Base-by-base conservation (phyloP, 257 asterid species). In the Solanum microdontum region DNA sequence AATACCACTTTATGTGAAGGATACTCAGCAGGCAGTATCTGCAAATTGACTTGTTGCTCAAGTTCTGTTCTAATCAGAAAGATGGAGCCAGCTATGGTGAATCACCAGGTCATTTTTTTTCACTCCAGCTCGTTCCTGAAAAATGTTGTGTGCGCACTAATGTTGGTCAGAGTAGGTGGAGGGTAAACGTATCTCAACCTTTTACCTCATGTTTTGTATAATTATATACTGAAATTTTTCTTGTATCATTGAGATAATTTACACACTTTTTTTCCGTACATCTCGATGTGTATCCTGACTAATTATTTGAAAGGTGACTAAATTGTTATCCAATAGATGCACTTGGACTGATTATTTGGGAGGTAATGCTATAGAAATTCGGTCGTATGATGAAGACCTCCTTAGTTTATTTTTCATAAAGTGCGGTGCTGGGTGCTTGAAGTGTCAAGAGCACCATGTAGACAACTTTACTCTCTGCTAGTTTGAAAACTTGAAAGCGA, bases 1-100 rank as follows among this genome's bases (percentile, higher is more conserved):
- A 86, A 90, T 93, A 74, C 99, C 99, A 13, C 98, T 97, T 64
- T 92, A 68, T 62, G 92, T 92, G 87, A 94, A 90, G 90, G 94
- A 91, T 45, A 60, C 82, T 77, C 24, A 73, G 17, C 43, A 28
- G 21, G 40, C 74, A 69, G 13, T 87, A 32, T 80, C 91, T 77
- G 84, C 89, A 10, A 87, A 89, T 89, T 89, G 90, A 88, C 62
- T 85, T 83, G 88, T 28, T 55, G n/a, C 24, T 40, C 90, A 91
- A 92, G 66, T 33, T 62, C 68, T 37, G 48, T 66, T 55, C 10
- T 17, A 55, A 55, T 0, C 64, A 0, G 64, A 55, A 55, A 55
- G n/a, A 55, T 84, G 84, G 84, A 39, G 84, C 39, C 39, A 26
- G 37, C n/a, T 24, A 45, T 45, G 68, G 40, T 43, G 17, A 45